Base-by-base conservation (phyloP, 192 early-diverging fungal species). In the Backusella westeae region DNA sequence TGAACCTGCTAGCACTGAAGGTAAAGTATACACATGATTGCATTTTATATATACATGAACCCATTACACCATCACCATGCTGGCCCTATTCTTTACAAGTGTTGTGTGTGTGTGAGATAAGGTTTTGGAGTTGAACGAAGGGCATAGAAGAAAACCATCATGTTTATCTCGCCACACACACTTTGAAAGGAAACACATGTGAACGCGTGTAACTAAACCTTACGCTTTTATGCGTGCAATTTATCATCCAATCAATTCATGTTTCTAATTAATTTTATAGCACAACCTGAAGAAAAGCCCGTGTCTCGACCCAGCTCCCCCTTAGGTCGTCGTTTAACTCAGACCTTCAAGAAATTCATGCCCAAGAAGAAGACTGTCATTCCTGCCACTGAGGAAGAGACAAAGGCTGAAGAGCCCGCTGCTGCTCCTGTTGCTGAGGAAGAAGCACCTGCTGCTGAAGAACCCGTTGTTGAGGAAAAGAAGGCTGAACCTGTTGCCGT, bases 321-420 rank as follows among this genome's bases (percentile, higher is more conserved):
- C 34, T 70, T 79, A 6, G 72, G 78, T 14, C 78, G 78, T 66
- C 72, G 78, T 59, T 23, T 79, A 26, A 79, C 78, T n/a, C 78
- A 79, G 65, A 79, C 74, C 67, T 23, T 79, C 34, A 73, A 73
- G n/a, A 53, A 49, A 29, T 79, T 75, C 49, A 29, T 67, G 32
- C 69, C 42, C 21, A 79, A 79, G 67, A 67, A 78, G 36, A 71
- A 71, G 46, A 77, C 70, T 34, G 53, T 59, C 15, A 67, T 69
- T 29, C 49, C 70, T 19, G 38, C 42, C 21, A 46, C 67, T 67
- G 68, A 69, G 56, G 46, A 69, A 53, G 77, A 65, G 34, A 32
- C 68, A 26, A 46, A 70, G 67, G 42, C 19, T 9, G 46, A 78
- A 38, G 78, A 75, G 32, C 23, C 65, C 10, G 44, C 15, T 36